These are phyloP conservation scores for Globisporangium parvum DNA, from an alignment of 352 stramenopile species.

Conservation along the genomic window DNA sequence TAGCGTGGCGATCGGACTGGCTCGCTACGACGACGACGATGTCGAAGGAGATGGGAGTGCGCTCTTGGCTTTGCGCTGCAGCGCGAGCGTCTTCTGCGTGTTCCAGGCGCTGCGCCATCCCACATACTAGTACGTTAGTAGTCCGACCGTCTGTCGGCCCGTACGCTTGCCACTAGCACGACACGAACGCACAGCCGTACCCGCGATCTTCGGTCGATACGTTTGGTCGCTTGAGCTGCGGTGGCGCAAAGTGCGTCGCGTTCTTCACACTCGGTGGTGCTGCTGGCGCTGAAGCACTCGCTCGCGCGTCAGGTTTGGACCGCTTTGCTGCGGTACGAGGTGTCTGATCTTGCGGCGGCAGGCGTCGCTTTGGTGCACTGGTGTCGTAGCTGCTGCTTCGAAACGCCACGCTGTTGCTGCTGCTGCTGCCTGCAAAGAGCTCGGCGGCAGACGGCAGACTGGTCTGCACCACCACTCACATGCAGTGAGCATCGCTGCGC, in stretches of 20 bases:
- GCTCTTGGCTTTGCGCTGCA: constrained; percentile 30
- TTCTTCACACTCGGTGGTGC: constrained; percentile 8
- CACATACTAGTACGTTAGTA: not conserved
- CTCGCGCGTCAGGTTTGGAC: not conserved
- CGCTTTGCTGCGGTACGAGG: constrained; percentile 9
- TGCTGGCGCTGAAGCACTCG: not conserved
- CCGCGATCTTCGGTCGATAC: constrained; percentile 63
- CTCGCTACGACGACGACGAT: not conserved
- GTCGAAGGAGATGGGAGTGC: not conserved
- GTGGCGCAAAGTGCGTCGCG: constrained; percentile 33
- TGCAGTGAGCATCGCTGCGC: too few relatives aligned
- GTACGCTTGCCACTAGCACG: not conserved
- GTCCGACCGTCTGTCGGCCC: not conserved
- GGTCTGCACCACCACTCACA: not conserved
- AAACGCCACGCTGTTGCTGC: not conserved
- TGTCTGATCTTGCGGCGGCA: not conserved
- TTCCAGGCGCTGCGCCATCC: constrained; percentile 48
- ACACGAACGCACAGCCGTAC: constrained; percentile 19
- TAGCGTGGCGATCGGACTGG: not conserved
- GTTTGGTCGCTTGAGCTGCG: constrained; percentile 61
- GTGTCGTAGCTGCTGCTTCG: constrained; percentile 1
- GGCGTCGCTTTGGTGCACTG: constrained; percentile 7
- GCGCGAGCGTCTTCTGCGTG: constrained; percentile 48
- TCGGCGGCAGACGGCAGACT: constrained; percentile 39
- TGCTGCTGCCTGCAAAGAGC: constrained; percentile 26